Conservation (phyloP, 805 yeast species). For the Wickerhamiella alocasiicola region DNA sequence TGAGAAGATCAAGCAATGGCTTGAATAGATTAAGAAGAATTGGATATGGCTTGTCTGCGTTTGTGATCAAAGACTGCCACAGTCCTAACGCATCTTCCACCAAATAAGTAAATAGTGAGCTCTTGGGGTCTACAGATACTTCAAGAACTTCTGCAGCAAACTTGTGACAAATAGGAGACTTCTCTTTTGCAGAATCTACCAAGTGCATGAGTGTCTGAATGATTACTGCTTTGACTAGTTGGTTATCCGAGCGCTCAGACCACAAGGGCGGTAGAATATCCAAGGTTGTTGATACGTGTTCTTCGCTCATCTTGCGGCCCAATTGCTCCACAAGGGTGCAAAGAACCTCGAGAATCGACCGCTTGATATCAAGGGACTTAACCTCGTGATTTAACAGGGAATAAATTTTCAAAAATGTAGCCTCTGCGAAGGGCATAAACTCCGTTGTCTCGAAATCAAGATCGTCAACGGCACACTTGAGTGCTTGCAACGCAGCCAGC, state of each 20-base stretch:
- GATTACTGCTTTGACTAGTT: constrained; percentile 28
- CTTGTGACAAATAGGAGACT: constrained; percentile 17
- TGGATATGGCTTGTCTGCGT: constrained; percentile 35
- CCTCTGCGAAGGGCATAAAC: constrained; percentile 53
- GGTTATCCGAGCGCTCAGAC: constrained; percentile 42
- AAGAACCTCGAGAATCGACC: constrained; percentile 57
- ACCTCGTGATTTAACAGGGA: constrained; percentile 36
- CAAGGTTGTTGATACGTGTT: constrained; percentile 23
- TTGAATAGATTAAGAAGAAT: constrained; percentile 30
- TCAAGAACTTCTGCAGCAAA: constrained; percentile 14
- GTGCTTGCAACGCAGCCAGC: constrained; percentile 58
- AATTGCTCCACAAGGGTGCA: constrained; percentile 38
- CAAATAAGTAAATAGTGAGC: constrained; percentile 43
- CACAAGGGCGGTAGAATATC: constrained; percentile 60
- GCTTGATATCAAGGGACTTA: constrained; percentile 58
- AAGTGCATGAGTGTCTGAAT: constrained; percentile 27
- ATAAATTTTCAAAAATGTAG: constrained; percentile 39
- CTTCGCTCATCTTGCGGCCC: constrained; percentile 18
- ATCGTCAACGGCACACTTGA: constrained; percentile 62
- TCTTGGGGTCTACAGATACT: constrained; percentile 41
- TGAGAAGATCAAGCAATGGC: constrained; percentile 44
- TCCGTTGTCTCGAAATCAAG: constrained; percentile 67
- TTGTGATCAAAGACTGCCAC: constrained; percentile 58
- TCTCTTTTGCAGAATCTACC: constrained; percentile 22
- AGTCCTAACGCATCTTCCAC: constrained; percentile 78